Base-by-base conservation (phyloP, 78 protist genomes). In the Dictyostelium citrinum region DNA sequence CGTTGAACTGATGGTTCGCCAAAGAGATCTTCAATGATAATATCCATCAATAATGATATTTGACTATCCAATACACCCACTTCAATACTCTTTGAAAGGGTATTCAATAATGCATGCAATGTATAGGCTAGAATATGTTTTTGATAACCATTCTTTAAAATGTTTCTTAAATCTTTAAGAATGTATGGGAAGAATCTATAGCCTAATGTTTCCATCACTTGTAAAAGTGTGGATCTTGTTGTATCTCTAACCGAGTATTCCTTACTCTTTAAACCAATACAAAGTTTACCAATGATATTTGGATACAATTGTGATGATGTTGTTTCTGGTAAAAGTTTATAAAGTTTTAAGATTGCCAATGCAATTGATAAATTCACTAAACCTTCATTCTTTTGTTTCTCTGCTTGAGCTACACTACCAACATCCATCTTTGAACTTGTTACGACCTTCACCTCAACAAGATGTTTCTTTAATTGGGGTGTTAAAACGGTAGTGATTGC, bases 241-340 rank as follows among this genome's bases (percentile, higher is more conserved):
- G 68, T 24, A 24, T 88, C 85, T 61, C 93, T 68, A 17, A 79
- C 41, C 35, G 49, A 49, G 14, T 31, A 27, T 12, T 64, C 77
- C 41, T 88, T 88, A 51, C 80, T 68, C 71, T 88, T 88, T n/a
- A 88, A 45, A 70, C 83, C 93, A n/a, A 37, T 20, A 68, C 72
- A 78, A 3, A 88, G 58, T 46, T 88, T 88, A 68, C 86, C 93
- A 60, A 88, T 78, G 0, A 88, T 22, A 74, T n/a, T 71, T 41
- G 93, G 86, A 55, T 78, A 78, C 45, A 88, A 64, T 27, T 33
- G 16, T 1, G 55, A 31, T 5, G 80, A 49, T 0, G 86, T 74
- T 8, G 49, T 43, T 4, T 78, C 81, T 45, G 93, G 93, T 11
- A 88, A 43, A 7, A 88, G 33, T 12, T 68, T 78, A 72, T 78